Evolutionary conservation across 2,329 filamentous ascomycete species (phyloP), one percentile per base, ranked within the genome.

Genomic region (Trichophyton benhamiae): DNA sequence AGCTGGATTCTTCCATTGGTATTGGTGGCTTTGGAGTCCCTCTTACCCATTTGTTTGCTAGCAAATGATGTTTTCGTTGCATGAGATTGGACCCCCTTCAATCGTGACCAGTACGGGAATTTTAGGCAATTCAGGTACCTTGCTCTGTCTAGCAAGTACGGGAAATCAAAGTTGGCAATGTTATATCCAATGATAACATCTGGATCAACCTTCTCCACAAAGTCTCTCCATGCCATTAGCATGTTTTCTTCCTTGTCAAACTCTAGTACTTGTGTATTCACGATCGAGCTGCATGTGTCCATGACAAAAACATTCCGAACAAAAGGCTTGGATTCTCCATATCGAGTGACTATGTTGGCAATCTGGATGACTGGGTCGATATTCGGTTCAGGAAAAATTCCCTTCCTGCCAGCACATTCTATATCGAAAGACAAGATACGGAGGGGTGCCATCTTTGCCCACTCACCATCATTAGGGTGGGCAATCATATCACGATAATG

Each of bases 101-200:
- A 74, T 64, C 94, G 84, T 22, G 91, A 86, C 89, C 89, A 96
- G 72, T 87, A 92, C 5, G 94, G 88, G 67, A 99, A 99, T 0
- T 82, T 83, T 1, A 73, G 74, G 42, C 90, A 84, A 69, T 94
- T 95, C 30, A 99, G 79, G 71, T 95, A 86, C 66, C 82, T 89
- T 8, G 91, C 94, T 53, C 94, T 84, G 61, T 96, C 89, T 9
- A 99, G 80, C 0, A 99, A 82, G 71, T 99, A 99, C 0, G 92
- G 92, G 66, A 99, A 97, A 78, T 99, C 94, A 75, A 99, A 99
- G 76, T 99, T 99, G 71, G 89, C 80, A 76, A 95, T 99, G 74
- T 99, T 99, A 85, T 99, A 99, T 53, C 94, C 94, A 61, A 95
- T 99, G 69, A 99, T 96, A 66, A 99, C 88, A 76, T 99, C 94